phyloP scores from a whole-genome alignment of 1,284 basidiomycete genomes.

The Meripilus lineatus region DNA sequence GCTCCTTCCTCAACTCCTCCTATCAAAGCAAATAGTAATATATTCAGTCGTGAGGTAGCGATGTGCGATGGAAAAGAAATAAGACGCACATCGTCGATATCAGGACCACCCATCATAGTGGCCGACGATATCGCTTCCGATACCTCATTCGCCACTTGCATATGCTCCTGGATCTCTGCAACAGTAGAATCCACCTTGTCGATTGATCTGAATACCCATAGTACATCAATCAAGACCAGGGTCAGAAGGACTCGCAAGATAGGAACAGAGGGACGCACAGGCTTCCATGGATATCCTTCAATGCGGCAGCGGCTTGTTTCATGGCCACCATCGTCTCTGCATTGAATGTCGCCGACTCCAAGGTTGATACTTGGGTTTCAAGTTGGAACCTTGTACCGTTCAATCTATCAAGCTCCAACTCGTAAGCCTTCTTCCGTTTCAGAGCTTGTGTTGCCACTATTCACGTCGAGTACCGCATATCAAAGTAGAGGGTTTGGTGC shows the following conservation, averaged over 20 bases:
- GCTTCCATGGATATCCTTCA: conserved; percentile 91
- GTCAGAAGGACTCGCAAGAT: not conserved
- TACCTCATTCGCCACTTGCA: conserved; percentile 93
- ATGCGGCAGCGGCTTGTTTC: conserved; percentile 92
- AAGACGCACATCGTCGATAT: conserved; percentile 69
- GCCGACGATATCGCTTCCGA: conserved; percentile 82
- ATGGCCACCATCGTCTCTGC: conserved; percentile 97
- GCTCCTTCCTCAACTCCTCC: conserved; percentile 81
- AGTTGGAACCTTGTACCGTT: conserved; percentile 88
- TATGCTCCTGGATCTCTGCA: conserved; percentile 88
- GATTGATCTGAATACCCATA: conserved; percentile 56
- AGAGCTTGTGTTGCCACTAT: conserved; percentile 89
- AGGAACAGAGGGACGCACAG: conserved; percentile 56
- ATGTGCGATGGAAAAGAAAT: conserved; percentile 6
- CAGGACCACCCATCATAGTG: conserved; percentile 28
- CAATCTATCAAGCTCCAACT: conserved; percentile 85
- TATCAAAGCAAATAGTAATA: conserved; percentile 28
- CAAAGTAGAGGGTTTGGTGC: not conserved
- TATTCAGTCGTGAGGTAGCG: conserved; percentile 4
- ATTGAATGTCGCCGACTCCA: conserved; percentile 98
- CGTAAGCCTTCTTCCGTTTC: conserved; percentile 90
- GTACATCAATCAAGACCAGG: conserved; percentile 4
- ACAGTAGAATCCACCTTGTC: conserved; percentile 93
- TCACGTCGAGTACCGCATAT: not conserved
- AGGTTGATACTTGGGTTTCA: conserved; percentile 95